Conservation (phyloP, 1,284 basidiomycete species). For the Sutorius eximius region DNA sequence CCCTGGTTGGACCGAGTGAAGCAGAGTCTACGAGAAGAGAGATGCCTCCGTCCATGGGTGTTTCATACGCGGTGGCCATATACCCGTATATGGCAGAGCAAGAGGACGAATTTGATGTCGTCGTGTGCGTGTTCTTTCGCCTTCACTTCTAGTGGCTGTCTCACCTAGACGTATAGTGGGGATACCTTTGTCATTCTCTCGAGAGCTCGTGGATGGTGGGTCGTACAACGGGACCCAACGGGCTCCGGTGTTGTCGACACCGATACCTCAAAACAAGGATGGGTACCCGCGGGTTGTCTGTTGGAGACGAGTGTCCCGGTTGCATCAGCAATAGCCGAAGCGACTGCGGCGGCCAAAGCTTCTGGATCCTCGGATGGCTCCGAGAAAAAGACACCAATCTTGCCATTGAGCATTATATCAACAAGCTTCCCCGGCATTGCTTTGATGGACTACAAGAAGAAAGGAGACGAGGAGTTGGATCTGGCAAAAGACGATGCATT, state of each 20-base stretch:
- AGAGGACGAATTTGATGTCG: constrained; percentile 97
- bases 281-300: constrained; percentile 92
- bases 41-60: constrained; percentile 55
- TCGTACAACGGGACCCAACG: constrained; percentile 90
- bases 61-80: constrained; percentile 88
- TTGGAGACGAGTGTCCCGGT: constrained; percentile 88
- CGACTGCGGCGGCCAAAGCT: constrained; percentile 53
- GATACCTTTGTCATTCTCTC: constrained; percentile 93
- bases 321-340: constrained; percentile 74
- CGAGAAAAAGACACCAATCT: constrained; percentile 66
- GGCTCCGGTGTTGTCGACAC: constrained; percentile 80
- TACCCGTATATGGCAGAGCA: constrained; percentile 96
- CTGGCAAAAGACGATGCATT: constrained; percentile 84
- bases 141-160: constrained; percentile 2
- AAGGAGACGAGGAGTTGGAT: constrained; percentile 86
- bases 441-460: constrained; percentile 92
- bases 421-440: constrained; percentile 93
- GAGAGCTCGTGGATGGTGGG: constrained; percentile 97
- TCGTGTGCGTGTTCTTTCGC: constrained; percentile 66
- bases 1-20: constrained; percentile 20
- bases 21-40: constrained; percentile 42
- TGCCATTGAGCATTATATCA: constrained; percentile 86
- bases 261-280: constrained; percentile 76
- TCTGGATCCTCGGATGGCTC: constrained; percentile 45
- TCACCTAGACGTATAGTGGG: constrained; percentile 48